Evolutionary conservation across 108 stramenopile species (phyloP).

Genomic region (Seminavis robusta): DNA sequence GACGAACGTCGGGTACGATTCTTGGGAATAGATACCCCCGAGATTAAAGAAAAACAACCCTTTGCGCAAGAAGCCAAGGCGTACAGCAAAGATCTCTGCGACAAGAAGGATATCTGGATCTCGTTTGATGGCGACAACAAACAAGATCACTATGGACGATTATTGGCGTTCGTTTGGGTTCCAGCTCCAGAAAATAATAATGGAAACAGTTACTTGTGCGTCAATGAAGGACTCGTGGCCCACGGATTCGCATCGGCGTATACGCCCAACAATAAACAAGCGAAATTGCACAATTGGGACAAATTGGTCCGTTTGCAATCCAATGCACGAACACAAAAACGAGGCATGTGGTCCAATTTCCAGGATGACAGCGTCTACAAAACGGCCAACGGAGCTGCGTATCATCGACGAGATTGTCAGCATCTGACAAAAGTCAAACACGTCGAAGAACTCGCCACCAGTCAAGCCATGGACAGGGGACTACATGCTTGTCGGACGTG

Average conservation of each 20-base stretch:
- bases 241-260: constrained; percentile 58
- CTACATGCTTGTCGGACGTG: constrained; percentile 76
- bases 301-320: constrained; percentile 55
- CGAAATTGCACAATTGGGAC: constrained; percentile 51
- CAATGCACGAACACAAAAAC: constrained; percentile 29
- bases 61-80: constrained; percentile 78
- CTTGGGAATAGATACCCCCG: constrained; percentile 78
- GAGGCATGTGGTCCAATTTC: constrained; percentile 26
- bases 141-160: constrained; percentile 68
- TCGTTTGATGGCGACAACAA: constrained; percentile 35
- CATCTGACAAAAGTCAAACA: constrained; percentile 46
- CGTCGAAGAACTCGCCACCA: constrained; percentile 31
- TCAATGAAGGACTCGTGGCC: constrained; percentile 78
- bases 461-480: constrained; percentile 55
- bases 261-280: constrained; percentile 35
- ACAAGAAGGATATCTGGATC: constrained; percentile 54
- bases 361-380: constrained; percentile 39
- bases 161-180: constrained; percentile 64
- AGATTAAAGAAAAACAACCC: constrained; percentile 72
- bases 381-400: constrained; percentile 65
- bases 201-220: constrained; percentile 49
- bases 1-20: constrained; percentile 63
- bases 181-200: constrained; percentile 8
- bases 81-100: constrained; percentile 56
- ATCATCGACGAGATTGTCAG: constrained; percentile 57